Evolutionary conservation across 2,329 filamentous ascomycete species (phyloP).

Genomic region (Blastomyces gilchristii): DNA sequence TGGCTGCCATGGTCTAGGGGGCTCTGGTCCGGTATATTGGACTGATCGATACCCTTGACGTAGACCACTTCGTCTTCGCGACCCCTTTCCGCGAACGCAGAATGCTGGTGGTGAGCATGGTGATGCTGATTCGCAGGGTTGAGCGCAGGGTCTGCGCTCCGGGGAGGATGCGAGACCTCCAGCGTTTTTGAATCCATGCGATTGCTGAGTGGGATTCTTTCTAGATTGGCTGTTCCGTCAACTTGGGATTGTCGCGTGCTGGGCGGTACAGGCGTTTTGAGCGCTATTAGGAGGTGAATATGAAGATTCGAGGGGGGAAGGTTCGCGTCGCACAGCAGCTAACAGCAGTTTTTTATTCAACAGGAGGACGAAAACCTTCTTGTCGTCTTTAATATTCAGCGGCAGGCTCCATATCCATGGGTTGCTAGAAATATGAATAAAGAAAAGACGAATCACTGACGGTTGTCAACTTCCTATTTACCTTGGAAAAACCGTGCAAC

Average conservation of each 20-base stretch:
- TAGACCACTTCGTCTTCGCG: conserved; percentile 5
- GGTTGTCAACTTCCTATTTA: not conserved
- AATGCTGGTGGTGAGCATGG: conserved; percentile 2
- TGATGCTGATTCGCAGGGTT: conserved; percentile 7
- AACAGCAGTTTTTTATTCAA: not conserved
- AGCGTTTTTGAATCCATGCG: not conserved
- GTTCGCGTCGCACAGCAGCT: not conserved
- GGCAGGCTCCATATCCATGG: too few species aligned
- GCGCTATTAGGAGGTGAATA: not conserved
- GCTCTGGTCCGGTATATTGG: conserved; percentile 24
- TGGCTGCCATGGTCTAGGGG: conserved; percentile 33
- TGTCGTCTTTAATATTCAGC: too few species aligned
- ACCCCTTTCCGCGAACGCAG: not conserved
- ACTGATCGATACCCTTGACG: conserved; percentile 35
- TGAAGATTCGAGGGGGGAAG: not conserved
- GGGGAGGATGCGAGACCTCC: not conserved
- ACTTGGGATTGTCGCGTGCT: too few species aligned
- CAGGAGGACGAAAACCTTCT: not conserved
- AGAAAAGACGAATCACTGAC: not conserved
- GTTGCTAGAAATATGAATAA: not conserved
- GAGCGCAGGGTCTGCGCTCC: conserved; percentile 1
- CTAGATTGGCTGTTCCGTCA: too few species aligned
- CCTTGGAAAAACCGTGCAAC: not conserved
- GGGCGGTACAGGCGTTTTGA: too few species aligned
- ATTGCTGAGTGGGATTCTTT: too few species aligned